Evolutionary conservation across 495 filamentous ascomycete species (phyloP).

Genomic region (Penicillium riverlandense): DNA sequence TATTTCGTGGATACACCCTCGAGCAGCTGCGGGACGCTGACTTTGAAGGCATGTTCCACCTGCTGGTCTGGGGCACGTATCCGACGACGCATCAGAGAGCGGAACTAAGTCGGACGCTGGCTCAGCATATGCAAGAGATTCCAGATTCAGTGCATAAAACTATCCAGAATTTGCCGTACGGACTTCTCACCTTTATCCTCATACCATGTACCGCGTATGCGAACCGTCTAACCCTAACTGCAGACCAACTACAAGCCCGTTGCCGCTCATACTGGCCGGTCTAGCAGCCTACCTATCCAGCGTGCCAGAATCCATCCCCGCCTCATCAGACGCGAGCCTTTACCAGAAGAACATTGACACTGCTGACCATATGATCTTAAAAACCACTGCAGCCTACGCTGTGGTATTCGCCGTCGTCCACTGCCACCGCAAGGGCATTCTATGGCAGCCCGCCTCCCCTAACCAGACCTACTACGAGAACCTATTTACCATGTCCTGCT

Average conservation of each 20-base stretch:
- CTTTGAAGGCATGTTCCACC: conserved; percentile 32
- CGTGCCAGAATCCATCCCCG: conserved; percentile 16
- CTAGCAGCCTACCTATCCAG: conserved; percentile 24
- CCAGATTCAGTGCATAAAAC: conserved; percentile 17
- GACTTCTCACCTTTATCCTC: background rate
- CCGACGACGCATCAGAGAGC: conserved; percentile 16
- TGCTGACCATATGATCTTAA: conserved; percentile 19
- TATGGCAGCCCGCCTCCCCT: conserved; percentile 10
- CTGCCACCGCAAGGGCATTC: conserved; percentile 20
- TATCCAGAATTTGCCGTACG: conserved; percentile 24
- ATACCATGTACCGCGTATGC: no score
- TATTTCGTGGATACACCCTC: conserved; percentile 26
- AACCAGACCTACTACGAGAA: conserved; percentile 25
- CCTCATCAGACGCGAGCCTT: conserved; percentile 10
- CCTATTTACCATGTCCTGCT: conserved; percentile 26
- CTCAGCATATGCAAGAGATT: conserved; percentile 18
- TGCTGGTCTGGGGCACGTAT: conserved; percentile 25
- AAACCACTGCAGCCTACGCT: conserved; percentile 22
- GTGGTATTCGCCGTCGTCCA: conserved; percentile 22
- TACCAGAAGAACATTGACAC: conserved; percentile 18
- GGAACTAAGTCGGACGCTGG: conserved; percentile 14
- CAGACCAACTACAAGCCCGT: conserved; percentile 17
- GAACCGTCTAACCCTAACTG: background rate
- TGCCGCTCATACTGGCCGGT: conserved; percentile 25
- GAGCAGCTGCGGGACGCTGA: conserved; percentile 28